Base-by-base conservation (phyloP, 176 grass and related monocot species). In the Cymbopogon citratus region DNA sequence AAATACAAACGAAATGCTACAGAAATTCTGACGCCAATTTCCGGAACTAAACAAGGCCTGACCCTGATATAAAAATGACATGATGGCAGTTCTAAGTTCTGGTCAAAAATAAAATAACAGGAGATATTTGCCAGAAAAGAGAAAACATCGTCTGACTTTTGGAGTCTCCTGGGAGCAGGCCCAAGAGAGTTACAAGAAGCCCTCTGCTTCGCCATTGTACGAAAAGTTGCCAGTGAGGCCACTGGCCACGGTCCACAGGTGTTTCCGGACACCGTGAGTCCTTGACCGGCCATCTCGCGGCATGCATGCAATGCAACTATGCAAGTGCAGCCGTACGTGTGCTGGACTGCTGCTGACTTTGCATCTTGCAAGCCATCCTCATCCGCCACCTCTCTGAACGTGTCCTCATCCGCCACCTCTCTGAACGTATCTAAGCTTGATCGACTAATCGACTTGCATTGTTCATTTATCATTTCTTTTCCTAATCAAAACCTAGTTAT, bases 141-240 rank as follows among this genome's bases (percentile, higher is more conserved):
- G 14, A 60, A 52, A 61, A 9, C 59, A 67, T 79, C 43, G 12
- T 9, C 19, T 3, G 39, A 23, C 60, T 66, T 73, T 84, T 48
- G 12, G 61, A 21, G 51, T 1, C 9, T n/a, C n/a, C n/a, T 41
- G 41, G 52, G 12, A 9, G n/a, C n/a, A n/a, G n/a, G n/a, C n/a
- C 74, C 67, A 35, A 29, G 25, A 49, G 67, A 72, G 21, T 29
- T 75, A 49, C 46, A 69, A 39, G n/a, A 51, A 75, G 16, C 23
- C 28, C 43, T 66, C 16, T 5, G 81, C 36, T 39, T 69, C 72
- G 57, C 60, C 5, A 1, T 5, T 80, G 76, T 29, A 81, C 63
- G 51, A 70, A 85, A 84, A 70, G 59, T 83, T 43, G 14, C 3
- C 12, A 46, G 76, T 29, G 67, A 33, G 31, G 31, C 31, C 31